Base-by-base conservation (phyloP, 768 basidiomycete genomes). In the Paxillus involutus region DNA sequence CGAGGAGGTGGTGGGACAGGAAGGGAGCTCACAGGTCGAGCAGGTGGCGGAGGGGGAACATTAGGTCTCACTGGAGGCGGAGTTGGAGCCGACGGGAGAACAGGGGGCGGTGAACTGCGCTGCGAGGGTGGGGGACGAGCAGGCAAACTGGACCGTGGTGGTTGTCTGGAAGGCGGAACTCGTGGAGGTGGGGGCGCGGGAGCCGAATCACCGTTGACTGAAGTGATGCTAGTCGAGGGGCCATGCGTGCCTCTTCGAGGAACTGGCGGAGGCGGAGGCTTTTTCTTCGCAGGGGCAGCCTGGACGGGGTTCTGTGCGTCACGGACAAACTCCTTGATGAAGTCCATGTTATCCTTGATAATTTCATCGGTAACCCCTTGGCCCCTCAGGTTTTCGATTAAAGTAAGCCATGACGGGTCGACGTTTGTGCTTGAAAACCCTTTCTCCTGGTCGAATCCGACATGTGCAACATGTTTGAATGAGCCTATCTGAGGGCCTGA, bases 401-500 rank as follows among this genome's bases (percentile, higher is more conserved):
- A 71, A 1, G 83, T 75, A 43, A 83, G 76, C 96, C 96, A 98
- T 5, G 88, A 91, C 1, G 91, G 84, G 69, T 99, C 96, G 6
- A 99, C 90, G 49, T 91, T 91, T 14, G 77, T 80, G 1, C 88
- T 90, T 0, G 86, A 88, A 70, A 93, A 98, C 3, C 96, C 96
- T 24, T 85, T 82, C 59, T 96, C 85, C 0, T 81, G 69, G 63
- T 97, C 91, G 69, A 88, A 97, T 12, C 94, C 95, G 90, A 99
- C 96, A 67, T 98, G 95, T 0, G 89, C 93, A 42, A 97, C 80
- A 65, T 98, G 95, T 53, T 83, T 80, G 75, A 98, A 98, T 8
- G 88, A 88, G 13, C 86, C 86, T 1, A 75, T 69, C 4, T 84
- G 81, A 2, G 94, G 95, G 0, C 78, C 88, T 11, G 93, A 94